These are phyloP conservation scores for Xylaria multiplex DNA, from an alignment of 2,329 filamentous ascomycete species.

Conservation along the genomic window DNA sequence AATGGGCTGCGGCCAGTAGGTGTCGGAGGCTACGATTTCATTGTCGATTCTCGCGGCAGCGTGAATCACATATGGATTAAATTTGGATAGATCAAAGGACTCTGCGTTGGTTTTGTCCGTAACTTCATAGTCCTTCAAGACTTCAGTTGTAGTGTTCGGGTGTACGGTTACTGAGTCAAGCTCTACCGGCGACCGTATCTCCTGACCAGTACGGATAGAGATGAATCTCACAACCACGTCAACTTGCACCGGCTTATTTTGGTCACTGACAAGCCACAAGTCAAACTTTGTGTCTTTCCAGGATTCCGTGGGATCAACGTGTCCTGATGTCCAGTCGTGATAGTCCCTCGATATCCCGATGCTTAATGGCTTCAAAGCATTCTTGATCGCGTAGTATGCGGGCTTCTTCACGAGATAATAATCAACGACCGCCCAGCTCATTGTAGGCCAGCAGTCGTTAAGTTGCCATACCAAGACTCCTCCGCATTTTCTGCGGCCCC, in stretches of 20 bases:
- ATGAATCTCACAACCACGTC: conserved; percentile 53
- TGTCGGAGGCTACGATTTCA: conserved; percentile 57
- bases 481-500: conserved; percentile 69
- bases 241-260: conserved; percentile 40
- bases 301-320: conserved; percentile 54
- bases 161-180: conserved; percentile 40
- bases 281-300: conserved; percentile 54
- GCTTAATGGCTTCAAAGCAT: conserved; percentile 68
- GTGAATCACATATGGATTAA: conserved; percentile 60
- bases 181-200: conserved; percentile 46
- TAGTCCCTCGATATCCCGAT: conserved; percentile 63
- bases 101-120: conserved; percentile 21
- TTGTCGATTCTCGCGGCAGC: conserved; percentile 55
- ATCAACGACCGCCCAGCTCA: conserved; percentile 73
- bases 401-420: conserved; percentile 73
- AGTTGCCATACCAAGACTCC: conserved; percentile 75
- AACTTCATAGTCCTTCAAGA: conserved; percentile 50
- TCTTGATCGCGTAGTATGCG: conserved; percentile 63
- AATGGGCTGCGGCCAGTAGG: conserved; percentile 70
- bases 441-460: conserved; percentile 76
- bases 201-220: conserved; percentile 54
- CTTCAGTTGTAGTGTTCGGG: conserved; percentile 54
- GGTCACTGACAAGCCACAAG: conserved; percentile 56
- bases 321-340: conserved; percentile 57
- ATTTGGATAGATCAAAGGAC: conserved; percentile 51